These are phyloP conservation scores for Mycena kentingensis DNA, from an alignment of 768 basidiomycete species.

Conservation along the genomic window DNA sequence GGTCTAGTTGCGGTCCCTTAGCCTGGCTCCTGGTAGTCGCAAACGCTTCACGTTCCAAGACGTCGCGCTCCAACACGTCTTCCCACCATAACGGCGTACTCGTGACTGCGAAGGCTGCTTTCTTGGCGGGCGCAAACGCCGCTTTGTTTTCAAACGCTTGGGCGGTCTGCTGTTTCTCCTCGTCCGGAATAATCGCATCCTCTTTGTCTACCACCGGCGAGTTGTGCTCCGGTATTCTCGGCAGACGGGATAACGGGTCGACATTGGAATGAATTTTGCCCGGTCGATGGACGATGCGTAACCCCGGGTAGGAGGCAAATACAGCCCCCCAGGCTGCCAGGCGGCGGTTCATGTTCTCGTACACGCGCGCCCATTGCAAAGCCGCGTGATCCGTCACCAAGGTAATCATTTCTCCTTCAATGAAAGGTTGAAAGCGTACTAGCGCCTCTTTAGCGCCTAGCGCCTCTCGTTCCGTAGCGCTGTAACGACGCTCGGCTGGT, in stretches of 20 bases:
- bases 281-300: constrained; percentile 30
- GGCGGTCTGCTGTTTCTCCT: not conserved
- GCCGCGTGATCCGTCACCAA: constrained; percentile 15
- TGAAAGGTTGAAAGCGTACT: too few species aligned
- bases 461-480: too few species aligned
- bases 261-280: constrained; percentile 31
- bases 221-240: not conserved
- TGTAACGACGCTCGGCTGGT: too few species aligned
- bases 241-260: constrained; percentile 3
- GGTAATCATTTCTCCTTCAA: too few species aligned
- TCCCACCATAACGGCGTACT: too few species aligned
- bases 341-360: constrained; percentile 17
- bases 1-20: not conserved
- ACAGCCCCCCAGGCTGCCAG: constrained; percentile 30
- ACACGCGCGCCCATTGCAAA: constrained; percentile 14
- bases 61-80: not conserved
- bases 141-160: not conserved
- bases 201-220: not conserved
- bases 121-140: constrained; percentile 1
- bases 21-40: not conserved
- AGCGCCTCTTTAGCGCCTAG: too few species aligned
- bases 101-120: not conserved
- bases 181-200: too few species aligned
- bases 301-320: constrained; percentile 27
- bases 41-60: too few species aligned